Base-by-base conservation (phyloP, 179 eudicot species). In the Carnegiea gigantea region DNA sequence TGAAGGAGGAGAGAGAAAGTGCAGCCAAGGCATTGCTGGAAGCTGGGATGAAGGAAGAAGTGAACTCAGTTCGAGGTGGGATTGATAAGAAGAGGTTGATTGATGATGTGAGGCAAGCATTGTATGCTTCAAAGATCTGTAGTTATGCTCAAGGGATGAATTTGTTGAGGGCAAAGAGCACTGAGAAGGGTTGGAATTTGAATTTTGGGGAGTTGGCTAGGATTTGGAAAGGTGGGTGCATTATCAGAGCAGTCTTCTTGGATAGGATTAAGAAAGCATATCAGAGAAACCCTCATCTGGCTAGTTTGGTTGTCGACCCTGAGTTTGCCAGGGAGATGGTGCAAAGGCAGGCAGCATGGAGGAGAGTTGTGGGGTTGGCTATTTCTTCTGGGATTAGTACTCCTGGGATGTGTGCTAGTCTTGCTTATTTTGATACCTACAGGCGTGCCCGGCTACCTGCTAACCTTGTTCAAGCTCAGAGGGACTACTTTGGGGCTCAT, bases 401-500 rank as follows among this genome's bases (percentile, higher is more conserved):
- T 26, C 90, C 90, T n/a, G 89, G 89, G 51, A 86, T 88, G 89
- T 86, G 87, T 74, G 89, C 90, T 23, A 84, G 87, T 49, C 84
- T 88, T 40, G 83, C 88, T 59, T 88, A 88, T 74, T 88, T 86
- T 17, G 90, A 88, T 49, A 86, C 87, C 15, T 88, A 88, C 18
- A 84, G 90, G 80, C 86, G 89, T 4, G 86, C 87, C 46, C 70
- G 87, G 21, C 83, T 86, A 26, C 89, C 90, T 0, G 90, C 90
- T 28, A 88, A 88, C 78, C 87, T 88, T 65, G 89, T 88, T 38
- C 90, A 88, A 81, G 89, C 90, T 73, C 90, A 88, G 28, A 84
- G 90, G 75, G 90, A 88, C 77, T 88, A 86, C 83, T 88, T 88
- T 70, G 90, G 90, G 18, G 89, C 90, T 43, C 90, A 88, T 79